Evolutionary conservation across 192 early-diverging fungal genomes (phyloP).

Genomic region (Backusella mclennaniae): DNA sequence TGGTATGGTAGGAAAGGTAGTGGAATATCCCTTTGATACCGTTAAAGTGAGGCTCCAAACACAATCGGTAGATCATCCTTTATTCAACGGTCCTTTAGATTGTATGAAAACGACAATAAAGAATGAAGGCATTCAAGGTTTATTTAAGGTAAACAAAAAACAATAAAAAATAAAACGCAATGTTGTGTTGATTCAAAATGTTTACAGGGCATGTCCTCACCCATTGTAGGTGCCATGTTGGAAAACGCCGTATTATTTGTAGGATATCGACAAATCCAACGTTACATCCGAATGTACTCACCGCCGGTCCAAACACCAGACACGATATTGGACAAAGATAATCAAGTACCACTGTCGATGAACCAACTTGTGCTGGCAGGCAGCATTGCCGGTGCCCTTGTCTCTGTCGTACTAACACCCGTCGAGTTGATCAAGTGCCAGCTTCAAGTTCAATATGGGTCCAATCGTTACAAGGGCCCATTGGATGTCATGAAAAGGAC

Average conservation of each 20-base stretch:
- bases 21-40: constrained; percentile 97
- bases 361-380: constrained; percentile 79
- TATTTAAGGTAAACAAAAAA: constrained; percentile 74
- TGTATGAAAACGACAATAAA: constrained; percentile 75
- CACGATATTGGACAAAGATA: constrained; percentile 16
- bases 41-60: constrained; percentile 93
- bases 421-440: constrained; percentile 97
- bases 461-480: constrained; percentile 43
- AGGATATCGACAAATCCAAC: constrained; percentile 83
- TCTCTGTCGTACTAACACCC: constrained; percentile 89
- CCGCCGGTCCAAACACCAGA: constrained; percentile 2
- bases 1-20: constrained; percentile 88
- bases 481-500: constrained; percentile 46
- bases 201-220: constrained; percentile 81
- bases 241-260: constrained; percentile 92
- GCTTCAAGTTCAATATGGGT: constrained; percentile 81
- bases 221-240: constrained; percentile 89
- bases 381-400: constrained; percentile 79
- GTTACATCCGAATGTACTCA: constrained; percentile 56
- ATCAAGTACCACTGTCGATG: constrained; percentile 51
- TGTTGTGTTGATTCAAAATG: background rate
- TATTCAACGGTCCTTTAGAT: constrained; percentile 78
- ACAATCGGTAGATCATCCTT: constrained; percentile 58
- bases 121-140: constrained; percentile 77
- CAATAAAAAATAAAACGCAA: too few relatives aligned